A percentile compares a stretch with the other conserved stretches of the same genome.
Evolutionary conservation across 148 eudicot genomes (phyloP).

Genomic region (Rhododendron vialii): DNA sequence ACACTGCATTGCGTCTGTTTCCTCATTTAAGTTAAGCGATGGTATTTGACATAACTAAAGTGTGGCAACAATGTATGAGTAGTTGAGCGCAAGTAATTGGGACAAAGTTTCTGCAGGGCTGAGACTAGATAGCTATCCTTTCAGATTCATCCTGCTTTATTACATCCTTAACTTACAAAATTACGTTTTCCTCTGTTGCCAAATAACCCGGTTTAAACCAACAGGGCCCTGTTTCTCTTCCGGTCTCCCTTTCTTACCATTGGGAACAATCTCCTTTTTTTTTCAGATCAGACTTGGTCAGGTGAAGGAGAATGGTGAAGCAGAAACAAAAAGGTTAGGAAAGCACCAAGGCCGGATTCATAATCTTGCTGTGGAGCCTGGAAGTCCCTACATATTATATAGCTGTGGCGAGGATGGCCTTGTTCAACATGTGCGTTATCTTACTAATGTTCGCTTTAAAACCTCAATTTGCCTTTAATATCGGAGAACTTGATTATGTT

Average conservation of each 20-base stretch:
- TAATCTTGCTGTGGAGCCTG: conserved; percentile 76
- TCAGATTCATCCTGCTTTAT: not conserved
- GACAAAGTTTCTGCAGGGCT: not conserved
- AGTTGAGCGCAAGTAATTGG: not conserved
- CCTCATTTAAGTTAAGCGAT: not conserved
- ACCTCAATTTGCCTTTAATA: not conserved
- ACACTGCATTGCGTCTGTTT: not conserved
- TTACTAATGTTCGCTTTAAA: conserved; percentile 2
- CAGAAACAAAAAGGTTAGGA: conserved; percentile 55
- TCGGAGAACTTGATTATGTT: conserved; percentile 10
- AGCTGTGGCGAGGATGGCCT: conserved; percentile 82
- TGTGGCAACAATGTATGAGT: not conserved
- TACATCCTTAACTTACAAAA: not conserved
- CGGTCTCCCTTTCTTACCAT: not conserved
- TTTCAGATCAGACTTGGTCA: conserved; percentile 68
- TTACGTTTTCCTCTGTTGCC: not conserved
- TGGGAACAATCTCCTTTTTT: not conserved
- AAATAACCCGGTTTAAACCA: not conserved
- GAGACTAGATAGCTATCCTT: not conserved
- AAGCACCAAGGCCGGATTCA: conserved; percentile 68
- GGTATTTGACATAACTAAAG: not conserved
- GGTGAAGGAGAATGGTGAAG: conserved; percentile 46
- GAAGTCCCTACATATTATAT: conserved; percentile 65
- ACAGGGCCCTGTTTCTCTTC: not conserved
- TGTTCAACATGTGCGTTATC: conserved; percentile 66